Conservation (phyloP, 2,329 filamentous ascomycete genomes). For the Nemania abortiva region DNA sequence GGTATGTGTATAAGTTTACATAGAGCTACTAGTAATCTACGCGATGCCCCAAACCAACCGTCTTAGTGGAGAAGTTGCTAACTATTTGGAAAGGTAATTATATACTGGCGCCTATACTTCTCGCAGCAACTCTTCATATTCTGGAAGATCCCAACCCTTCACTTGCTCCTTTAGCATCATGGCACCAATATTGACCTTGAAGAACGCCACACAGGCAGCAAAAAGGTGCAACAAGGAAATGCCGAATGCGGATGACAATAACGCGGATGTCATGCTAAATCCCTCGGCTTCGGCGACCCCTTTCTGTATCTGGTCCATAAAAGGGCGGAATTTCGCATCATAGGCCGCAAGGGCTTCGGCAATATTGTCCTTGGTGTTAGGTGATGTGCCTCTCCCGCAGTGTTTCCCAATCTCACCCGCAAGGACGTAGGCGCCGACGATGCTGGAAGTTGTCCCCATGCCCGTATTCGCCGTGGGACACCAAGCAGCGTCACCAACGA, state of each 20-base stretch:
- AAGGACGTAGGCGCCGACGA: constrained; percentile 62
- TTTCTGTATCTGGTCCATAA: constrained; percentile 55
- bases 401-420: constrained; percentile 58
- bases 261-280: constrained; percentile 17
- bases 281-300: constrained; percentile 34
- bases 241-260: constrained; percentile 50
- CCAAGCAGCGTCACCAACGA: constrained; percentile 64
- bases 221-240: constrained; percentile 51
- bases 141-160: constrained; percentile 54
- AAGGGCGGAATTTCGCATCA: constrained; percentile 55
- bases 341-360: constrained; percentile 53
- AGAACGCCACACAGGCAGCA: constrained; percentile 48
- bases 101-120: neutral
- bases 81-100: too few relatives aligned
- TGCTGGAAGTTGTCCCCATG: constrained; percentile 57
- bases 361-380: constrained; percentile 40
- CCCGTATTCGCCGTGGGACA: constrained; percentile 59
- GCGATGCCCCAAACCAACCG: neutral
- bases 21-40: too few relatives aligned
- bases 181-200: constrained; percentile 53
- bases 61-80: constrained; percentile 4
- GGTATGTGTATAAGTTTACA: neutral
- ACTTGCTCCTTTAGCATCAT: constrained; percentile 51
- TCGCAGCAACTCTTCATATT: constrained; percentile 49
- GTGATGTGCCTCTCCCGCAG: constrained; percentile 33